Evolutionary conservation across 768 basidiomycete species (phyloP), one percentile per base, ranked within the genome.

Genomic region (Imleria badia): DNA sequence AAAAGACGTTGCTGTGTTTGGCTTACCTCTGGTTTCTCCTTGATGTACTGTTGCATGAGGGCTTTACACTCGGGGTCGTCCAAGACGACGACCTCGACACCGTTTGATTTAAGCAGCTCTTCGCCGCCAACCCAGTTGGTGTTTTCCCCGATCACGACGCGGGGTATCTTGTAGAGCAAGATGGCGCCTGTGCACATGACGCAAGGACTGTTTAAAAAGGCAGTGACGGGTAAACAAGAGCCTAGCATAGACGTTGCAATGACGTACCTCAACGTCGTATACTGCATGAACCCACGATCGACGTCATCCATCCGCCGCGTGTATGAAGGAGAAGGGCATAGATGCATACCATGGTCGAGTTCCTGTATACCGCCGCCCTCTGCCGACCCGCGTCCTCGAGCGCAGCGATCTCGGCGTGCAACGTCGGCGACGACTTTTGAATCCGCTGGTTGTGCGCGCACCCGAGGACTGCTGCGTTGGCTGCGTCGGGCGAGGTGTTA

Each of bases 61-160:
- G 68, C 69, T 60, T 78, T 81, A 66, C 85, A 84, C 23, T 77
- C 76, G 7, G 72, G 59, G 47, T 83, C 70, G 51, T 83, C 65
- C 31, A 81, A 38, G 34, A 82, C 75, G 39, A 78, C 58, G 26
- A 83, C 75, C 56, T 88, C 79, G 19, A 86, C 80, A 3, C 84
- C 84, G 19, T 75, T 70, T 14, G 63, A 66, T 35, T 72, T 75
- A 15, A 88, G 73, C 19, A 85, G 70, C 19, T 79, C 75, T 59
- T 87, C 85, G 1, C 74, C 78, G 10, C 82, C 83, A 15, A 76
- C 56, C 60, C 79, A 83, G 35, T 75, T 86, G 17, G 56, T 43
- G 57, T 85, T 84, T 64, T 87, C 85, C 17, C 84, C 85, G 44
- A 87, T 81, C 12, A 88, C 84, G 9, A 86, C 79, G 7, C 85